Conservation (phyloP, 2,329 filamentous ascomycete genomes). For the Trichoderma pleuroti region DNA sequence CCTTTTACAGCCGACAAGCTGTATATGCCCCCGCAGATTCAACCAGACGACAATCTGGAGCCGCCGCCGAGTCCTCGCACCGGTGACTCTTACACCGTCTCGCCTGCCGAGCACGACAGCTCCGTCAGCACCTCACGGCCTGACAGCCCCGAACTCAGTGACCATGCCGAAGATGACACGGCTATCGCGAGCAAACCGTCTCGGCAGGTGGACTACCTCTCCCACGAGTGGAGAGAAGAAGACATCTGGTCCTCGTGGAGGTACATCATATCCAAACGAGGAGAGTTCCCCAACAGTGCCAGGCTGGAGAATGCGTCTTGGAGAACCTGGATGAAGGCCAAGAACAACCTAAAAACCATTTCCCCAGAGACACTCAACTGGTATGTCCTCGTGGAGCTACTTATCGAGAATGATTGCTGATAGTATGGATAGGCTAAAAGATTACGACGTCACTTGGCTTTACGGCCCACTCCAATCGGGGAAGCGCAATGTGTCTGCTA, state of each 20-base stretch:
- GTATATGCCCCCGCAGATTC: conserved; percentile 35
- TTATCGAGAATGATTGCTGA: conserved; percentile 21
- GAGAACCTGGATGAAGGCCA: conserved; percentile 93
- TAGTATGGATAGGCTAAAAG: conserved; percentile 72
- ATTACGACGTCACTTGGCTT: conserved; percentile 95
- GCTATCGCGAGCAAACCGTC: conserved; percentile 72
- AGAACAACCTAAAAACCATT: conserved; percentile 80
- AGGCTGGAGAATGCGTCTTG: conserved; percentile 94
- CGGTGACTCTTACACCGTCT: conserved; percentile 50
- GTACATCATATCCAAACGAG: conserved; percentile 78
- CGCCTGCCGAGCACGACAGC: conserved; percentile 51
- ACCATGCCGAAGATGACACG: conserved; percentile 74
- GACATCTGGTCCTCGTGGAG: conserved; percentile 98
- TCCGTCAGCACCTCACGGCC: conserved; percentile 53
- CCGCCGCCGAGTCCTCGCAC: conserved; percentile 49
- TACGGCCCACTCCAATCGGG: conserved; percentile 88
- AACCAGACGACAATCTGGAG: conserved; percentile 42
- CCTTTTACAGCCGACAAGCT: conserved; percentile 47
- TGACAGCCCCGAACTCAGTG: conserved; percentile 52
- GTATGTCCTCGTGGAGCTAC: conserved; percentile 43
- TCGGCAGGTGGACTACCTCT: conserved; percentile 91
- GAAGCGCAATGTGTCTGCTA: conserved; percentile 50
- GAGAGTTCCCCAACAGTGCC: conserved; percentile 74
- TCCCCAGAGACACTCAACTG: conserved; percentile 92
- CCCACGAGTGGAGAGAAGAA: conserved; percentile 89